These are phyloP conservation scores for Blastomyces parvus DNA, from an alignment of 2,329 filamentous ascomycete genomes.

Conservation along the genomic window DNA sequence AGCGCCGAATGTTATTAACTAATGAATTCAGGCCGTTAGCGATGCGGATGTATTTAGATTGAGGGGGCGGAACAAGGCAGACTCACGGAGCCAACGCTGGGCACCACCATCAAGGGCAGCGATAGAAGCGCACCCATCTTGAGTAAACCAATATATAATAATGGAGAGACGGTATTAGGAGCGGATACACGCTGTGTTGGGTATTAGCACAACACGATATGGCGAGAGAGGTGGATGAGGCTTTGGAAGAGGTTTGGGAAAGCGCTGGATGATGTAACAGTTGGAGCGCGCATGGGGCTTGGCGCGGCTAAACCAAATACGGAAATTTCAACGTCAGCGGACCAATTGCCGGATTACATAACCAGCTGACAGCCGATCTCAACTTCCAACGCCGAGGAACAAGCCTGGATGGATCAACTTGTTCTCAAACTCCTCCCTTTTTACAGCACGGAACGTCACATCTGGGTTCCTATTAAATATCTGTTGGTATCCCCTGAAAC, in stretches of 20 bases:
- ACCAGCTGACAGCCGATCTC: neutral
- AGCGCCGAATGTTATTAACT: slow-evolving; percentile 68
- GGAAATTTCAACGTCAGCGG: slow-evolving; percentile 1
- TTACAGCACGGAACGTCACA: neutral
- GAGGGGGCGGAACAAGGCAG: slow-evolving; percentile 12
- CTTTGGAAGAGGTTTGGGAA: neutral
- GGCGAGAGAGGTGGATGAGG: slow-evolving; percentile 2
- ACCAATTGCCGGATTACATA: neutral
- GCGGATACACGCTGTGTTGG: neutral
- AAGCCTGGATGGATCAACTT: neutral
- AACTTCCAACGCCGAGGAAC: neutral
- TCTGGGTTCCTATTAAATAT: neutral
- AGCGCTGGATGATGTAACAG: slow-evolving; percentile 2
- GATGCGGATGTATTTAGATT: no score
- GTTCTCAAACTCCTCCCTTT: slow-evolving; percentile 1
- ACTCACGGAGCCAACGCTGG: slow-evolving; percentile 75
- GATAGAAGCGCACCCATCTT: slow-evolving; percentile 87
- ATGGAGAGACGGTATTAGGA: neutral
- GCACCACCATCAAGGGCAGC: slow-evolving; percentile 77
- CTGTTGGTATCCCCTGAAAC: neutral
- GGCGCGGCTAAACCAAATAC: neutral
- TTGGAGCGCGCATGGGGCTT: neutral
- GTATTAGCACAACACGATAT: neutral
- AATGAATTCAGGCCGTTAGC: slow-evolving; percentile 14
- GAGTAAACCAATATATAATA: slow-evolving; percentile 7